These are phyloP conservation scores for Jatropha multifida DNA, from an alignment of 441 rosid genomes.

Conservation along the genomic window DNA sequence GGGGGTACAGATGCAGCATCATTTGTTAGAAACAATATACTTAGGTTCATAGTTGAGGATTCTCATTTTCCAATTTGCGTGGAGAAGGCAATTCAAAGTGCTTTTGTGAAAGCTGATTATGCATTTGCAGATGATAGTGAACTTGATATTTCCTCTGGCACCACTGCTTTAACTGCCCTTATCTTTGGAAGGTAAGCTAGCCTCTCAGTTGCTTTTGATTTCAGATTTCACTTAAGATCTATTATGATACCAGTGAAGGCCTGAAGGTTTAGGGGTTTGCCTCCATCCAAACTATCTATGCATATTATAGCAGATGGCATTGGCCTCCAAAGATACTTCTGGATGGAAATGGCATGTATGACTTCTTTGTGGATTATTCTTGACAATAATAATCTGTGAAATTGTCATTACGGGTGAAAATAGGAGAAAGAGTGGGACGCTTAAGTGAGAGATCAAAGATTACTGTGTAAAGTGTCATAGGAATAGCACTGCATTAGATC, in stretches of 20 bases:
- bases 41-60: conserved; percentile 73
- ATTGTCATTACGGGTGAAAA: no score
- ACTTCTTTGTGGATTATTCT: no score
- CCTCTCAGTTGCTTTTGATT: neutral
- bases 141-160: conserved; percentile 88
- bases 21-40: conserved; percentile 68
- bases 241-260: neutral
- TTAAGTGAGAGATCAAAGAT: neutral
- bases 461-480: neutral
- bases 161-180: conserved; percentile 79
- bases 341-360: no score
- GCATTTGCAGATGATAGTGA: conserved; percentile 81
- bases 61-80: conserved; percentile 68
- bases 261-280: neutral
- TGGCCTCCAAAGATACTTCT: neutral
- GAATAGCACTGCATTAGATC: neutral
- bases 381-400: no score
- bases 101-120: conserved; percentile 85
- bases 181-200: conserved; percentile 56
- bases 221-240: neutral
- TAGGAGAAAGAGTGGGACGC: no score
- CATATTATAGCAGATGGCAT: no score
- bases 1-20: conserved; percentile 92
- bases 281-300: neutral
- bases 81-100: conserved; percentile 73